Base-by-base conservation (phyloP, 352 stramenopile genomes). In the Albugo candida region DNA sequence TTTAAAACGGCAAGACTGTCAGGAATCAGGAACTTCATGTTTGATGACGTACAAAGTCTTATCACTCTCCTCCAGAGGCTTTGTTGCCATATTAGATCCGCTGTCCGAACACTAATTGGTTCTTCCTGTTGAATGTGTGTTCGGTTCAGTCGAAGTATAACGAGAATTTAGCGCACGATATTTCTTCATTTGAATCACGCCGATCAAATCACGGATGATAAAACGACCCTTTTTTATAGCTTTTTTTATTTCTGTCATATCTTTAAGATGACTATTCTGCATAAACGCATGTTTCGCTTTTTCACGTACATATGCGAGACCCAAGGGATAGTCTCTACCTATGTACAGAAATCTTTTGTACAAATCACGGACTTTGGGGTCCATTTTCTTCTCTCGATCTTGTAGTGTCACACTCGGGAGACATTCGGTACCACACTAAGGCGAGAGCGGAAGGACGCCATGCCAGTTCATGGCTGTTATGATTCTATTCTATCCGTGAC, bases 161-260 rank as follows among this genome's bases (percentile, higher is more conserved):
- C 89, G 65, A 48, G 63, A 69, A 49, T 96, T 95, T 58, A 98
- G 78, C 41, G 87, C 81, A 45, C 94, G 72, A 61, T 98, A 98
- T 58, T 98, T 98, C 56, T 97, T 97, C 21, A 98, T 66, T 68
- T 97, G 80, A 58, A 97, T 96, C 13, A 97, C 82, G n/a, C 79
- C 93, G 43, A 96, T 74, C 70, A 98, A 92, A 62, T 98, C 94
- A 40, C 85, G 63, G 37, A 97, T 81, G 72, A 94, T 93, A 64
- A 86, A 96, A 55, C 93, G 61, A 13, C 94, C 94, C 40, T 72
- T 77, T 41, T 79, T 81, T 35, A 98, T 82, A n/a, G 88, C 86
- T 44, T 92, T 92, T 55, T 89, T 88, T 45, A 97, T 65, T 18
- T 75, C 83, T 16, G 75, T 50, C 13, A 81, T 57, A 45, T 85